phyloP scores from a whole-genome alignment of 2,329 filamentous ascomycete species.

The Colletotrichum viniferum region DNA sequence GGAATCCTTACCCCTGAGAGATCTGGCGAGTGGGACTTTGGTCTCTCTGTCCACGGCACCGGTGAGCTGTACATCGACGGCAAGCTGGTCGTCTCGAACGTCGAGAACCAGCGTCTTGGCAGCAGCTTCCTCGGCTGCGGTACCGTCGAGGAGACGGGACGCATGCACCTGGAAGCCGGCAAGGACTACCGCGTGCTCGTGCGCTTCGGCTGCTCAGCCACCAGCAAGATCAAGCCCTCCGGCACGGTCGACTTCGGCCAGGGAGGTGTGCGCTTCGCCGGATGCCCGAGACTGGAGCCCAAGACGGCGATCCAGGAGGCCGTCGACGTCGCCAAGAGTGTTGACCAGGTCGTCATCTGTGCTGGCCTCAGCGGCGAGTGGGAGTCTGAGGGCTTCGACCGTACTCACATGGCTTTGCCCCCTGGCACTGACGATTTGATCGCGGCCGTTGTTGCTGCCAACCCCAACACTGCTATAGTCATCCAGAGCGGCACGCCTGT shows the following conservation, averaged over 20 bases:
- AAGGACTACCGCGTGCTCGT: constrained; percentile 33
- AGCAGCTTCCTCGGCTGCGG: constrained; percentile 41
- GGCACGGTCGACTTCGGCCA: constrained; percentile 32
- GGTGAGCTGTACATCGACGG: constrained; percentile 37
- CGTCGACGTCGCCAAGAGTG: constrained; percentile 49
- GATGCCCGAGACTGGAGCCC: constrained; percentile 24
- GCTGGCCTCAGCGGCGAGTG: constrained; percentile 60
- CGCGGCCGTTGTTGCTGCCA: constrained; percentile 55
- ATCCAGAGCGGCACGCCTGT: constrained; percentile 65
- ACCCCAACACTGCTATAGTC: constrained; percentile 62
- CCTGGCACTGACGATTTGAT: constrained; percentile 61
- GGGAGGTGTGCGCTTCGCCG: constrained; percentile 30
- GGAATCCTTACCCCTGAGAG: constrained; percentile 25
- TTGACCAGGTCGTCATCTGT: constrained; percentile 59
- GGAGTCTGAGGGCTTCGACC: constrained; percentile 62
- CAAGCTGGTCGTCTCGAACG: constrained; percentile 34
- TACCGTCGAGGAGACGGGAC: constrained; percentile 33
- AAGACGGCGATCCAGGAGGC: constrained; percentile 23
- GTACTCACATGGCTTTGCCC: constrained; percentile 73
- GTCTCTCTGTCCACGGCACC: constrained; percentile 38
- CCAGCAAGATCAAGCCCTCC: constrained; percentile 27
- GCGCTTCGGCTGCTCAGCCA: constrained; percentile 31
- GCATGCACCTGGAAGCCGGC: constrained; percentile 28
- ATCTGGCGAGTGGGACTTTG: constrained; percentile 33
- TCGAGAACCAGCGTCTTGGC: constrained; percentile 34